A percentile compares a stretch with the other conserved stretches of the same genome.
Conservation (phyloP, 2,329 filamentous ascomycete species). For the Pleomassaria siparia region DNA sequence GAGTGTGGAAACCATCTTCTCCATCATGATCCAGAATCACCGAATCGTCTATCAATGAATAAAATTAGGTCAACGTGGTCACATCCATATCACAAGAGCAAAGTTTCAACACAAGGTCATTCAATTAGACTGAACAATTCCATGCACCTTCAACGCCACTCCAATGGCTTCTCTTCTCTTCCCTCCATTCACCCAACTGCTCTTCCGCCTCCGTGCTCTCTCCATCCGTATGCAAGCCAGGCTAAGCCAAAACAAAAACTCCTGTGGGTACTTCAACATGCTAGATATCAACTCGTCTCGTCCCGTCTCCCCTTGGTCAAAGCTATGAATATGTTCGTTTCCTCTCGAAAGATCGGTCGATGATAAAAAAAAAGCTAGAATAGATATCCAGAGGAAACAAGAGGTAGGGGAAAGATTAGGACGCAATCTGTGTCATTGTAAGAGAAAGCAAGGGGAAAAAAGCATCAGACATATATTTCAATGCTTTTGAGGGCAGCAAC, state of each 20-base stretch:
- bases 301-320: background rate
- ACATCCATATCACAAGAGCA: too few species aligned
- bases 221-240: background rate
- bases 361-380: background rate
- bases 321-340: background rate
- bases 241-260: background rate
- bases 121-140: too few species aligned
- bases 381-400: background rate
- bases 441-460: slow-evolving; percentile 12
- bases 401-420: background rate
- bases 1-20: too few species aligned
- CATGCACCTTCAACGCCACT: too few species aligned
- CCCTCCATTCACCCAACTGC: background rate
- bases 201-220: background rate
- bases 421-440: background rate
- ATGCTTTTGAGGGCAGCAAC: slow-evolving; percentile 40
- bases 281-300: too few species aligned
- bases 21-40: too few species aligned
- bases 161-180: background rate
- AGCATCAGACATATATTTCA: slow-evolving; percentile 13
- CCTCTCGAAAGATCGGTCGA: background rate
- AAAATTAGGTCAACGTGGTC: too few species aligned
- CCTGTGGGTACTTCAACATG: background rate
- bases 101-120: too few species aligned
- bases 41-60: too few species aligned